These are phyloP conservation scores for Eucalyptus cladocalyx DNA, from an alignment of 345 rosid species.

Conservation along the genomic window DNA sequence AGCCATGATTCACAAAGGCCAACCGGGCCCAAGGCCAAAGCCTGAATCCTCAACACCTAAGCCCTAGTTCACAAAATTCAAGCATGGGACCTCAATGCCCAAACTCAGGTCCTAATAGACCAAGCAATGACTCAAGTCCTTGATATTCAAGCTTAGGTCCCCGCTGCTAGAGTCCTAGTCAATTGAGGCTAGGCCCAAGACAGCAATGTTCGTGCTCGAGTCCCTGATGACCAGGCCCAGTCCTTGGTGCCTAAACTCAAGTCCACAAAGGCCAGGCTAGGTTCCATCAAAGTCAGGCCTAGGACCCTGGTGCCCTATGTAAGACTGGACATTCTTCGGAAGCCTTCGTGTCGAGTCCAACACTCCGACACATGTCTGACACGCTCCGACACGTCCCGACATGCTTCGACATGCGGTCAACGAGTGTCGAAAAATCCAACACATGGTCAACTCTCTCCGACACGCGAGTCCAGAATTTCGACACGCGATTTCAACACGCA, in stretches of 20 bases:
- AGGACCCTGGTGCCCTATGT: background rate
- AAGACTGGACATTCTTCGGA: no score
- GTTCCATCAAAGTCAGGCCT: background rate
- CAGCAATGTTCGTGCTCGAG: fast-evolving
- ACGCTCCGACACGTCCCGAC: no score
- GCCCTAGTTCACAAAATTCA: background rate
- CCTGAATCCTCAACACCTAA: background rate
- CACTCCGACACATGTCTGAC: no score
- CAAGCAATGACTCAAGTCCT: background rate
- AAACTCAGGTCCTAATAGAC: background rate
- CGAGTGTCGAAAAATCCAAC: no score
- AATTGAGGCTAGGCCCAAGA: background rate
- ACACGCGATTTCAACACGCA: no score
- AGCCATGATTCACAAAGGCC: background rate
- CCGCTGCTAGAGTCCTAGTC: background rate
- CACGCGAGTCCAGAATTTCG: no score
- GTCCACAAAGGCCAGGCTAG: background rate
- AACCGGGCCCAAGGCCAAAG: background rate
- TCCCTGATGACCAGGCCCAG: fast-evolving
- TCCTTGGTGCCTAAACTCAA: background rate
- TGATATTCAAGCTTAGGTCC: background rate
- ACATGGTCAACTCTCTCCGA: no score
- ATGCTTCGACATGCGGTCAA: no score
- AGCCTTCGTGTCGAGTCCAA: no score
- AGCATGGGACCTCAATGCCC: background rate